Evolutionary conservation across 1,284 basidiomycete genomes (phyloP).

Genomic region (Trametes pubescens): DNA sequence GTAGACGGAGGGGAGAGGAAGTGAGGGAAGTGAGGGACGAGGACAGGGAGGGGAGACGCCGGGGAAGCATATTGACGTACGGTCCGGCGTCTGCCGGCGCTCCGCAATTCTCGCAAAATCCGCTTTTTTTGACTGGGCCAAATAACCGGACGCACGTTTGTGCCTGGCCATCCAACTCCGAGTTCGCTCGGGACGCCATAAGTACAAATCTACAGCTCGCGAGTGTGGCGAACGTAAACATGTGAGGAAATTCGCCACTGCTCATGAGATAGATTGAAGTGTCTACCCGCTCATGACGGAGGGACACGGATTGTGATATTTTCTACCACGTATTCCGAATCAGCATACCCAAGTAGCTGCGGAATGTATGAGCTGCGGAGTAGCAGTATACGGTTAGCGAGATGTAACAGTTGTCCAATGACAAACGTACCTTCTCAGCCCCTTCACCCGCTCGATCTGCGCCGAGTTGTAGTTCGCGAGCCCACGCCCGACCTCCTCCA

Average conservation of each 20-base stretch:
- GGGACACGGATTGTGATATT: slow-evolving; percentile 78
- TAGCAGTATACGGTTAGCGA: slow-evolving; percentile 7
- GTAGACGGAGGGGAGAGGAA: slow-evolving; percentile 23
- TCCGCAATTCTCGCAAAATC: slow-evolving; percentile 35
- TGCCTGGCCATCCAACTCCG: background rate
- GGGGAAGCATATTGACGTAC: slow-evolving; percentile 28
- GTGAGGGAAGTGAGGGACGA: slow-evolving; percentile 8
- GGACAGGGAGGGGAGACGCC: slow-evolving; percentile 12
- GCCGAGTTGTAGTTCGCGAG: slow-evolving; percentile 96
- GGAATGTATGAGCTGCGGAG: slow-evolving; percentile 78
- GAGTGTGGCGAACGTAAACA: background rate
- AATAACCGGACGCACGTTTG: slow-evolving; percentile 38
- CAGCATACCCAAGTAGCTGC: slow-evolving; percentile 88
- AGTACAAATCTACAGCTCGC: background rate
- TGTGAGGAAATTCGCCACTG: background rate
- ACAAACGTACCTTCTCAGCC: slow-evolving; percentile 80
- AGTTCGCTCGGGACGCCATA: background rate
- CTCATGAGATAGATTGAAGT: slow-evolving; percentile 5
- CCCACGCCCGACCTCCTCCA: slow-evolving; percentile 92
- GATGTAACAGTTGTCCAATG: slow-evolving; percentile 13
- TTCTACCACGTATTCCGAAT: slow-evolving; percentile 97
- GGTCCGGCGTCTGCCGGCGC: slow-evolving; percentile 16
- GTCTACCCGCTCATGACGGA: slow-evolving; percentile 37
- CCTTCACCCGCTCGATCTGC: slow-evolving; percentile 91
- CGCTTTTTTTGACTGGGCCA: slow-evolving; percentile 39